Conservation (phyloP, 441 rosid species). For the Populus hybrid region DNA sequence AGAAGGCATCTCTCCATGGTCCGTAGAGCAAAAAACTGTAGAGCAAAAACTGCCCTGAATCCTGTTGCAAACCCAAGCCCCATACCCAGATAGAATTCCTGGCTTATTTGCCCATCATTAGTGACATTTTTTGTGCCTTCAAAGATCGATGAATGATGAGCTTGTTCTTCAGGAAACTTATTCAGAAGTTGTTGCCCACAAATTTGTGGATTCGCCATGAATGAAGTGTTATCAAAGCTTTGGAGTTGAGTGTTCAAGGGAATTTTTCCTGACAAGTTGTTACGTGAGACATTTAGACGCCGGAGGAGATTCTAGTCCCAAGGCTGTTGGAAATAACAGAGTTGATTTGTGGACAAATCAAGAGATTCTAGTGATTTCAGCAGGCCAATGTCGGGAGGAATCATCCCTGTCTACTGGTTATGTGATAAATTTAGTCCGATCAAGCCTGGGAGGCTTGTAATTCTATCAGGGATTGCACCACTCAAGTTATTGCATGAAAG, state of each 20-base stretch:
- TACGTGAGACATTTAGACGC: constrained; percentile 5
- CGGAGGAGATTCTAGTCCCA: not conserved
- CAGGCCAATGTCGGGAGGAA: constrained; percentile 3
- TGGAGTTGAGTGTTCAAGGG: constrained; percentile 10
- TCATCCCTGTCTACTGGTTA: constrained; percentile 11
- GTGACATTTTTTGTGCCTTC: not conserved
- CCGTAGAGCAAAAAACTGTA: not conserved
- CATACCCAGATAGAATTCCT: no score
- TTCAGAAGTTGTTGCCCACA: constrained; percentile 18
- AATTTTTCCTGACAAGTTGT: constrained; percentile 14
- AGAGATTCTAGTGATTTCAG: constrained; percentile 4
- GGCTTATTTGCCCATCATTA: not conserved
- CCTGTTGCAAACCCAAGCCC: no score
- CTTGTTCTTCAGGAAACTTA: not conserved
- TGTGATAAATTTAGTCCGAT: constrained; percentile 12
- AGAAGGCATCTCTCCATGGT: constrained; percentile 12
- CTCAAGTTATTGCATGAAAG: constrained; percentile 15
- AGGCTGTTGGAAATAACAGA: not conserved
- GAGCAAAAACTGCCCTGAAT: not conserved
- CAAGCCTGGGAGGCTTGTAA: not conserved
- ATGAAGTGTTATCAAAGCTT: not conserved
- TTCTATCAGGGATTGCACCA: constrained; percentile 9
- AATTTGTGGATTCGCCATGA: constrained; percentile 12
- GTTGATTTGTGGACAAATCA: constrained; percentile 7
- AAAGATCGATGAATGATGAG: not conserved